phyloP scores from a whole-genome alignment of 2,329 filamentous ascomycete genomes.

The Fusarium foetens region DNA sequence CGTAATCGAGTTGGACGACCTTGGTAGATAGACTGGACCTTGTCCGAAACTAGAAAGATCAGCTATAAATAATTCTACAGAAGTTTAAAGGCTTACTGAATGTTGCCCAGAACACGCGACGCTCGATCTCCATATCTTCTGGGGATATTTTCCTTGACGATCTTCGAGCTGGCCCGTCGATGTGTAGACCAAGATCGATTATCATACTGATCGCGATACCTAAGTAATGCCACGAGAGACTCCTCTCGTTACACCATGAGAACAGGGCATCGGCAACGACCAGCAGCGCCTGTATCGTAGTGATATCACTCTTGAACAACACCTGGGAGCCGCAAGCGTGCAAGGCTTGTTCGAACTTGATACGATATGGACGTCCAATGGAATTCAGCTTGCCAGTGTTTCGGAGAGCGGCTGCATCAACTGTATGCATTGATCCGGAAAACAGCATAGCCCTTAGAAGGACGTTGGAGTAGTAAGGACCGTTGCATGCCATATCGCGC shows the following conservation, averaged over 20 bases:
- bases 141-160: constrained; percentile 43
- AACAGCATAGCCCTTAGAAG: constrained; percentile 65
- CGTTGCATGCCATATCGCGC: constrained; percentile 62
- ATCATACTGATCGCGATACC: constrained; percentile 23
- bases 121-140: constrained; percentile 57
- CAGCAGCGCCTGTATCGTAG: constrained; percentile 9
- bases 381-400: neutral
- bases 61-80: fast-evolving
- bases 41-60: constrained; percentile 51
- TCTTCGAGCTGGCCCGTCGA: neutral
- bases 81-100: constrained; percentile 6
- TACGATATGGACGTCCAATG: neutral
- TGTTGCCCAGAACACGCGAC: constrained; percentile 50
- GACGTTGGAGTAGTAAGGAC: constrained; percentile 66
- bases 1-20: constrained; percentile 59
- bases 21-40: constrained; percentile 64
- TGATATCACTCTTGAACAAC: constrained; percentile 4
- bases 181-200: constrained; percentile 16
- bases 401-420: neutral
- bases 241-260: constrained; percentile 17
- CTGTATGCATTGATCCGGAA: constrained; percentile 42
- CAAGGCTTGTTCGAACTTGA: constrained; percentile 7
- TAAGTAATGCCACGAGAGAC: constrained; percentile 22
- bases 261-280: neutral
- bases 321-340: neutral